Percentiles rank a stretch among this genome's conserved stretches.
Evolutionary conservation across 2,329 filamentous ascomycete species (phyloP).

Genomic region (Xylariaceae sp.): DNA sequence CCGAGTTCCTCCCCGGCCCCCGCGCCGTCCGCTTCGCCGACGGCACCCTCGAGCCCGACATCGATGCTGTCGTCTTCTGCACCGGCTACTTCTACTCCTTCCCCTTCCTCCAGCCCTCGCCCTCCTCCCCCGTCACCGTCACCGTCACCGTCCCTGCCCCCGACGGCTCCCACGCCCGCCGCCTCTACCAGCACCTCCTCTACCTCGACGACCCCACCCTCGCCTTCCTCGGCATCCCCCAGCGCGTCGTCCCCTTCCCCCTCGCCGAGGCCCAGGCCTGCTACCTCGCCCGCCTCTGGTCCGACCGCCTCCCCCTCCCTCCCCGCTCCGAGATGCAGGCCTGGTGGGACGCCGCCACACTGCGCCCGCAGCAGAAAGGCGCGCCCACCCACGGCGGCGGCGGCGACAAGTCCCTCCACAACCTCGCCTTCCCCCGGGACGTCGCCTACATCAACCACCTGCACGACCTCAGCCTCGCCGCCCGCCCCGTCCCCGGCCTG

Average conservation of each 20-base stretch:
- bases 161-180: conserved; percentile 54
- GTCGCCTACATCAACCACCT: conserved; percentile 66
- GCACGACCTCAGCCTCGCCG: conserved; percentile 52
- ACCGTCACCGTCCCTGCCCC: too few species aligned
- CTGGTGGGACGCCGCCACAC: too few species aligned
- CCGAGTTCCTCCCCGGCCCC: conserved; percentile 47
- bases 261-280: conserved; percentile 75
- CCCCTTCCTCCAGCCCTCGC: conserved; percentile 57
- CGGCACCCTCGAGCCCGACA: conserved; percentile 59
- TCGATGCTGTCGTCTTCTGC: conserved; percentile 80
- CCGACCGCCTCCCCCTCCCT: conserved; percentile 65
- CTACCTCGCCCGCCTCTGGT: conserved; percentile 71
- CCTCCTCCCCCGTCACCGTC: conserved; percentile 42
- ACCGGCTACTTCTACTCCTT: conserved; percentile 86
- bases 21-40: conserved; percentile 58
- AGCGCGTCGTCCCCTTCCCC: conserved; percentile 86
- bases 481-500: conserved; percentile 29
- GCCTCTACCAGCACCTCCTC: conserved; percentile 72
- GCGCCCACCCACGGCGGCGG: conserved; percentile 40
- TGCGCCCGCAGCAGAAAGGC: too few species aligned
- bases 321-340: conserved; percentile 57
- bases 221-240: conserved; percentile 69
- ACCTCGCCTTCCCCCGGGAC: conserved; percentile 54
- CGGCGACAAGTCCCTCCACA: conserved; percentile 47
- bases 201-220: conserved; percentile 72